phyloP scores from a whole-genome alignment of 2,329 filamentous ascomycete species.

The Fusarium tanahbumbuense region DNA sequence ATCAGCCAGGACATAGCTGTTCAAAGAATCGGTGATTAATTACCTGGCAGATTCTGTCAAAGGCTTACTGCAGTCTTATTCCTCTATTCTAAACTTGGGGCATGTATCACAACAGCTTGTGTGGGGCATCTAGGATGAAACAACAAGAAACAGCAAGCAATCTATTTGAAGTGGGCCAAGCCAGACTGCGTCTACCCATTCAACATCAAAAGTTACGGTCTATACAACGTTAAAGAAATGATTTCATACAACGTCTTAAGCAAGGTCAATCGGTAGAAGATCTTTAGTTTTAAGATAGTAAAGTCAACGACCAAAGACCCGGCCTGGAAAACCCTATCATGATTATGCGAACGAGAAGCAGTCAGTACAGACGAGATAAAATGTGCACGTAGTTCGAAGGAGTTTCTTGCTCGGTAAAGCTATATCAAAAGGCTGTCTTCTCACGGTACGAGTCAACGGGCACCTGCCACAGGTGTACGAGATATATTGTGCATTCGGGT shows the following conservation, averaged over 20 bases:
- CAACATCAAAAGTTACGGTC: background rate
- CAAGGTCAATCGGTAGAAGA: background rate
- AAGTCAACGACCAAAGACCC: background rate
- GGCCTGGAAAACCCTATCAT: background rate
- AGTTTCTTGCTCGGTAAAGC: background rate
- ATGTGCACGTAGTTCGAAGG: background rate
- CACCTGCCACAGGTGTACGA: background rate
- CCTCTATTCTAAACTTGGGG: background rate
- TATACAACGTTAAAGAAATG: background rate
- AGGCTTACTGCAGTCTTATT: background rate
- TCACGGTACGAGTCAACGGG: background rate
- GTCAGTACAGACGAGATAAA: background rate
- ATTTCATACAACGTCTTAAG: background rate
- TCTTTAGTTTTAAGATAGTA: background rate
- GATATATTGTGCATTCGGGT: background rate
- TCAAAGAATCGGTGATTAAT: background rate
- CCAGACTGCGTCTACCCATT: background rate
- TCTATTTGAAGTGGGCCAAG: background rate
- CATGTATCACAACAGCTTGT: slow-evolving; percentile 19
- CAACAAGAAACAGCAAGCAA: background rate
- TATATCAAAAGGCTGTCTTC: background rate
- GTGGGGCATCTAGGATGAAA: slow-evolving; percentile 6
- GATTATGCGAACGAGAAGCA: background rate
- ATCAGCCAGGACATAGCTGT: background rate
- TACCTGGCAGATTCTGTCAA: background rate